Conservation (phyloP, 768 basidiomycete species). For the Neoboletus magnificus region DNA sequence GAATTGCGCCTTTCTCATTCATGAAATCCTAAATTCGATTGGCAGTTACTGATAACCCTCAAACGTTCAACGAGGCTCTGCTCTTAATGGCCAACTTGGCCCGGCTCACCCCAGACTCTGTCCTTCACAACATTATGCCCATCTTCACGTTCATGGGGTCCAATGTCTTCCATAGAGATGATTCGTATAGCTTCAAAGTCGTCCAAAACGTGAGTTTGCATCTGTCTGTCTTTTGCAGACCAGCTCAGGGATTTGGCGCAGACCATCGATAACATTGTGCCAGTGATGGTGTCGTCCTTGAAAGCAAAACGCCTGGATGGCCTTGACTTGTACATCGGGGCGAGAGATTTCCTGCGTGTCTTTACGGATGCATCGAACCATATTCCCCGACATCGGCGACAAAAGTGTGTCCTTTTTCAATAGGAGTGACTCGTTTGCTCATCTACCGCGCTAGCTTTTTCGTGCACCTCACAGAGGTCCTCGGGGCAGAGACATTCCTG, state of each 20-base stretch:
- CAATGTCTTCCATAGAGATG: conserved; percentile 96
- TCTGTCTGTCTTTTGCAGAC: not conserved
- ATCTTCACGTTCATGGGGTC: conserved; percentile 99
- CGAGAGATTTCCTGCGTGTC: conserved; percentile 80
- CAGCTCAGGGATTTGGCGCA: conserved; percentile 27
- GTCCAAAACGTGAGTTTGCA: conserved; percentile 71
- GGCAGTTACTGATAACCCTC: conserved; percentile 83
- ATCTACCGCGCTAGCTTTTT: conserved; percentile 63
- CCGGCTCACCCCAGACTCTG: conserved; percentile 82
- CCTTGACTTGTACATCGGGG: conserved; percentile 62
- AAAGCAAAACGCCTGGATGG: conserved; percentile 51
- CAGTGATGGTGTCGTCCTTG: conserved; percentile 84
- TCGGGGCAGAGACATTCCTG: conserved; percentile 79
- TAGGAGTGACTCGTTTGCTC: not conserved
- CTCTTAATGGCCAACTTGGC: conserved; percentile 84
- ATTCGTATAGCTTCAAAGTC: conserved; percentile 91
- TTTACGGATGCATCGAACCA: conserved; percentile 93
- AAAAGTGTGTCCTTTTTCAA: conserved; percentile 54
- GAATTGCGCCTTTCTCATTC: not conserved
- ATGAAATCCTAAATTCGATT: not conserved
- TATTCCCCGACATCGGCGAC: conserved; percentile 89
- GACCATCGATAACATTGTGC: conserved; percentile 93
- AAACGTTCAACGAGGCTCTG: conserved; percentile 91
- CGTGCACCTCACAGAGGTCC: conserved; percentile 76
- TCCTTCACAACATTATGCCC: conserved; percentile 94